Conservation (phyloP, 805 yeast genomes). For the Priceomyces castillae region DNA sequence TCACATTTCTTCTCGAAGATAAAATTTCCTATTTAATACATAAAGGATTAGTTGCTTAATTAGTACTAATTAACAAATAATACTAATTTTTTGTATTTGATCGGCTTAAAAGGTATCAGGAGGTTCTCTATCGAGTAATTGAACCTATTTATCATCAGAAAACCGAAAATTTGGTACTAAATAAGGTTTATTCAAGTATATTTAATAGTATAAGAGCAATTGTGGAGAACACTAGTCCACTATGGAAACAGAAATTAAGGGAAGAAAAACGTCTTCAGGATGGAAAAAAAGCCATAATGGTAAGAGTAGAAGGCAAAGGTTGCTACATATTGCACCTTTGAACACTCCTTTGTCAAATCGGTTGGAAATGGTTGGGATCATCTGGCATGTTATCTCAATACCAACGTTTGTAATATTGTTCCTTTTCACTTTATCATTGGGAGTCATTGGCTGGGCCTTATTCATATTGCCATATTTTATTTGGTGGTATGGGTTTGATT, state of each 20-base stretch:
- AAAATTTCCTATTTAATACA: too few species aligned
- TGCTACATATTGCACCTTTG: slow-evolving; percentile 50
- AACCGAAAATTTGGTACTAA: too few species aligned
- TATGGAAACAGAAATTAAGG: neutral
- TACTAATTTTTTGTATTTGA: too few species aligned
- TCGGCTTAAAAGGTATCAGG: too few species aligned
- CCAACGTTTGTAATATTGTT: slow-evolving; percentile 56
- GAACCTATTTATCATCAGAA: too few species aligned
- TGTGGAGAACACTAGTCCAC: too few species aligned
- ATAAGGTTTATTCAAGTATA: too few species aligned
- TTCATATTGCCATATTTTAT: slow-evolving; percentile 58
- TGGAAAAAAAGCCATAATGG: neutral
- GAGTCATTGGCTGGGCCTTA: slow-evolving; percentile 69
- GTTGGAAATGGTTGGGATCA: slow-evolving; percentile 62
- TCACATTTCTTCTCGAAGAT: too few species aligned
- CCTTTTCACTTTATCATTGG: slow-evolving; percentile 43
- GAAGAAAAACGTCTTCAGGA: neutral
- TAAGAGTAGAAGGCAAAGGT: slow-evolving; percentile 1
- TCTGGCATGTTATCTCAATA: slow-evolving; percentile 72
- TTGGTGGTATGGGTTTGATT: slow-evolving; percentile 53
- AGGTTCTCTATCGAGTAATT: too few species aligned
- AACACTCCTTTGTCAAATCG: slow-evolving; percentile 56
- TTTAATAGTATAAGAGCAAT: too few species aligned
- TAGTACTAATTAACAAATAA: too few species aligned
- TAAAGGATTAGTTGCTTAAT: too few species aligned